Conservation (phyloP, 2,329 filamentous ascomycete genomes). For the Ampelomyces quisqualis region DNA sequence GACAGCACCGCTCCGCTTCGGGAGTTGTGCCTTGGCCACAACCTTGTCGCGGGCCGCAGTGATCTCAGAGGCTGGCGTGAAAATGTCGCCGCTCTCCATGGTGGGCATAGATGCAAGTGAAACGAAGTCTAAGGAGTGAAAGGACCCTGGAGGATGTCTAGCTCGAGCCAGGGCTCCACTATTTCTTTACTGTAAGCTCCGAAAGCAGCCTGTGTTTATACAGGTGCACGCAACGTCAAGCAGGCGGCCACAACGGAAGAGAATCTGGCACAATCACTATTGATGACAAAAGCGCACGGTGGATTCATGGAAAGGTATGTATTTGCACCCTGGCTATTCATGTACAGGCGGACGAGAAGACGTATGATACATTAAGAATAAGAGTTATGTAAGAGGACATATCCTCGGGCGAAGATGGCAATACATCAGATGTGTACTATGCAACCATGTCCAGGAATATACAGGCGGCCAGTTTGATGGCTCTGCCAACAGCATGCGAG, state of each 20-base stretch:
- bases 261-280: too few species aligned
- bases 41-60: slow-evolving; percentile 12
- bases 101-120: slow-evolving; percentile 8
- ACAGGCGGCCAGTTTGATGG: slow-evolving; percentile 35
- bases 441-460: slow-evolving; percentile 42
- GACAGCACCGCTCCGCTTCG: slow-evolving; percentile 26
- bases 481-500: slow-evolving; percentile 17
- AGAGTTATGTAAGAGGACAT: slow-evolving; percentile 45
- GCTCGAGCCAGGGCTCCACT: not conserved
- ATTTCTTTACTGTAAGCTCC: not conserved
- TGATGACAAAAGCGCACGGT: slow-evolving; percentile 2
- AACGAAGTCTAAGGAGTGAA: slow-evolving; percentile 10
- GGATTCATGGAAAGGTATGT: slow-evolving; percentile 9
- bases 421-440: slow-evolving; percentile 25
- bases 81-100: slow-evolving; percentile 43
- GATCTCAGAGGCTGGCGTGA: slow-evolving; percentile 42
- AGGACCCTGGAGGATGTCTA: slow-evolving; percentile 12
- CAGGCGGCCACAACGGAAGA: not conserved
- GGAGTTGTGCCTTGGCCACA: not conserved
- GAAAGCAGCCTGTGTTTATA: slow-evolving; percentile 1
- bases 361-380: slow-evolving; percentile 48
- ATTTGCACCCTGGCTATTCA: slow-evolving; percentile 40
- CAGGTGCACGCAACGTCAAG: not conserved
- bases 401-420: slow-evolving; percentile 37
- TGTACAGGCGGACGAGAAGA: slow-evolving; percentile 31